Evolutionary conservation across 805 yeast genomes (phyloP).

Genomic region (Maudiozyma barnettii): DNA sequence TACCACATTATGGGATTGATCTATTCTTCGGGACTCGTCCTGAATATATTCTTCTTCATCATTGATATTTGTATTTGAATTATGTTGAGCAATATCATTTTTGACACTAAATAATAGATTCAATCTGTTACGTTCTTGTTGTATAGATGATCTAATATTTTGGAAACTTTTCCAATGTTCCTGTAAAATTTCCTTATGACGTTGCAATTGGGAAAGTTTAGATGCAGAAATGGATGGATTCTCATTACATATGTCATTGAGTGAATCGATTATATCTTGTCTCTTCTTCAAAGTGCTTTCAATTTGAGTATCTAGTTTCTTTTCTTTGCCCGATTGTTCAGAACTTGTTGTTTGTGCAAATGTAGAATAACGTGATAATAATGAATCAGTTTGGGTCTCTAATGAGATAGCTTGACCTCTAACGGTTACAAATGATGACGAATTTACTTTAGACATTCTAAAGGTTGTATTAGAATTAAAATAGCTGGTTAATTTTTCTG

Average conservation of each 20-base stretch:
- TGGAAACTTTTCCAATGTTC: constrained; percentile 60
- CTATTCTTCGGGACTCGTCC: constrained; percentile 66
- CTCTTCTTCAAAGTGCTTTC: constrained; percentile 46
- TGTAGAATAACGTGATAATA: constrained; percentile 44
- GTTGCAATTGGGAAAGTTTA: constrained; percentile 67
- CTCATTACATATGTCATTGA: constrained; percentile 47
- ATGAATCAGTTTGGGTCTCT: constrained; percentile 58
- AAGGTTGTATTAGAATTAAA: neutral
- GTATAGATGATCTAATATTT: constrained; percentile 47
- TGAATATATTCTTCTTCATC: constrained; percentile 65
- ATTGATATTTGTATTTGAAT: constrained; percentile 24
- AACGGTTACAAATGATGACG: constrained; percentile 48
- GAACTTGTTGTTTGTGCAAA: constrained; percentile 44
- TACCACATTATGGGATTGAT: constrained; percentile 61
- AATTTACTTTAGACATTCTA: constrained; percentile 3
- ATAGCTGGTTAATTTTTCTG: no score
- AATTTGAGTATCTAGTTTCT: constrained; percentile 35
- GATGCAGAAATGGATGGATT: constrained; percentile 56
- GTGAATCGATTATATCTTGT: constrained; percentile 42
- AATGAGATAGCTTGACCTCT: constrained; percentile 59
- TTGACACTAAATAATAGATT: constrained; percentile 70
- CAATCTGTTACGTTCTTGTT: constrained; percentile 66
- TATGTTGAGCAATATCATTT: constrained; percentile 66
- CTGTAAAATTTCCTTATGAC: constrained; percentile 67
- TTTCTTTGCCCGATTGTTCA: constrained; percentile 41